These are phyloP conservation scores for Coniferiporia weirii DNA, from an alignment of 1,284 basidiomycete genomes.

Conservation along the genomic window DNA sequence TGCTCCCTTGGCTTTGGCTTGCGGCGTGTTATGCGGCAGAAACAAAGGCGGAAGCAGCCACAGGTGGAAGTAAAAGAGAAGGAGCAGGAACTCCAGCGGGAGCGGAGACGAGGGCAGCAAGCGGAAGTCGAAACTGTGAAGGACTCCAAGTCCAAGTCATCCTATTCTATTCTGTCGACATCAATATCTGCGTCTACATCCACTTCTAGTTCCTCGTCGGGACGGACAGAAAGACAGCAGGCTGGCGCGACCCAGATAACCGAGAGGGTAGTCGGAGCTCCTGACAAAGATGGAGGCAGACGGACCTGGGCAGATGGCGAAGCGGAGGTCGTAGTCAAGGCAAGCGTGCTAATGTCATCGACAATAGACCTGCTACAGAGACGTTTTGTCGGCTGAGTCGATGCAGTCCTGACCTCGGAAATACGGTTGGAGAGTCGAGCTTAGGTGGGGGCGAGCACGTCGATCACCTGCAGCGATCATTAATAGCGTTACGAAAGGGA, in stretches of 20 bases:
- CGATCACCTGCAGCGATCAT: not conserved
- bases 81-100: not conserved
- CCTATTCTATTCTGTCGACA: not conserved
- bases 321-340: slow-evolving; percentile 14
- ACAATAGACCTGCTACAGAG: slow-evolving; percentile 11
- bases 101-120: slow-evolving; percentile 1
- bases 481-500: too few relatives aligned
- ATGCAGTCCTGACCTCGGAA: not conserved
- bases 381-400: not conserved
- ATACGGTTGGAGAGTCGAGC: too few relatives aligned
- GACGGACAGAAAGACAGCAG: not conserved
- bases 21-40: slow-evolving; percentile 3
- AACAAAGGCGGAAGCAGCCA: not conserved
- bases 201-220: not conserved
- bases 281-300: not conserved
- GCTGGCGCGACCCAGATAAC: not conserved
- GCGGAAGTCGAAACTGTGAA: slow-evolving; percentile 1
- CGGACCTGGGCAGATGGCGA: not conserved
- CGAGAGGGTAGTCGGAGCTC: not conserved
- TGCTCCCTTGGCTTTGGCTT: slow-evolving; percentile 15
- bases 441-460: not conserved
- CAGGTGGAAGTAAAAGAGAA: not conserved
- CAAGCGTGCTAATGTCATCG: slow-evolving; percentile 15
- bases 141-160: not conserved
- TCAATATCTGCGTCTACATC: not conserved